A percentile compares a stretch with the other conserved stretches of the same genome.
These are phyloP conservation scores for Hypoxylon subgilvum DNA, from an alignment of 495 filamentous ascomycete genomes.

Conservation along the genomic window DNA sequence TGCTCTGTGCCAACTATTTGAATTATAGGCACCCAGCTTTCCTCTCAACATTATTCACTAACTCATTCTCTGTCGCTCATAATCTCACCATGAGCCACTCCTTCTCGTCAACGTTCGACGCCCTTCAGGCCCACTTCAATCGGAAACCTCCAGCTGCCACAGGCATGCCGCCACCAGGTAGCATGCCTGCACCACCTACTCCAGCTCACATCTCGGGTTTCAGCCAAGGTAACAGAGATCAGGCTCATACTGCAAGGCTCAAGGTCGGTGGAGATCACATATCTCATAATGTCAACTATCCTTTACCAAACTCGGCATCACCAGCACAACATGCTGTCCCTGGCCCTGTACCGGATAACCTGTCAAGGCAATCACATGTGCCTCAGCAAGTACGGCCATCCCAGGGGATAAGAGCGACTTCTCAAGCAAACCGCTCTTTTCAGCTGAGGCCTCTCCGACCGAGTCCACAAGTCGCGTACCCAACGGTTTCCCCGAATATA, in stretches of 20 bases:
- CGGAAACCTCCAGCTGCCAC: conserved; percentile 11
- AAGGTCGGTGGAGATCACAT: background rate
- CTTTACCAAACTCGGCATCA: background rate
- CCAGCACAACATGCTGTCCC: background rate
- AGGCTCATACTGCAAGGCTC: background rate
- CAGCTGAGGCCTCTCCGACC: too few species aligned
- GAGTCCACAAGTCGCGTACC: too few species aligned
- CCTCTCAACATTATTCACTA: too few species aligned
- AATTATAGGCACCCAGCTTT: too few species aligned
- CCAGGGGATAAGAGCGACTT: too few species aligned
- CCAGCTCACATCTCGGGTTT: conserved; percentile 1
- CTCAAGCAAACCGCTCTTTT: too few species aligned
- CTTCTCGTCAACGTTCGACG: conserved; percentile 34
- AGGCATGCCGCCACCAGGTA: conserved; percentile 1
- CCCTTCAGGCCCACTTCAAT: conserved; percentile 38
- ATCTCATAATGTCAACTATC: too few species aligned
- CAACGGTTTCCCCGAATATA: background rate
- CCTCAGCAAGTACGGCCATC: background rate
- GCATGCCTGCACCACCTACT: background rate
- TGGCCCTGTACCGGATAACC: background rate
- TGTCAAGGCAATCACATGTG: conserved; percentile 5
- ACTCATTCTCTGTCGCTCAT: too few species aligned
- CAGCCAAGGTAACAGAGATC: background rate
- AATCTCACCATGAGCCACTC: conserved; percentile 33
- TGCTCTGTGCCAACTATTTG: too few species aligned